Conservation (phyloP, 2,329 filamentous ascomycete species). For the Apiospora sp. region DNA sequence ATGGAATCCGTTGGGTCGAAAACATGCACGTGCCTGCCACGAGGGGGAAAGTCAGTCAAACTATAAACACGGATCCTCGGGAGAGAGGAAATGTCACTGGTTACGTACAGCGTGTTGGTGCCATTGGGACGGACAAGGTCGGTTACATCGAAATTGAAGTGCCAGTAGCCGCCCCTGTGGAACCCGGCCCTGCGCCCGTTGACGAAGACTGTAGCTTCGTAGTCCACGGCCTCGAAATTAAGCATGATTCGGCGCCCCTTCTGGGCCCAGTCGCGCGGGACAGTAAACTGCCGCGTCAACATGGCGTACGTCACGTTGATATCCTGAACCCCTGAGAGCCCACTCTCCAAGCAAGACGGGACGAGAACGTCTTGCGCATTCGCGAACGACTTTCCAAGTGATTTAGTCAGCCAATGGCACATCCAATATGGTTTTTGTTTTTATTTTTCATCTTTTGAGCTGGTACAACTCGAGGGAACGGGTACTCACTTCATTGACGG, state of each 20-base stretch:
- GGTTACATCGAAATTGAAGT: constrained; percentile 68
- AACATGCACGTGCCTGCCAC: constrained; percentile 66
- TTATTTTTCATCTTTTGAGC: not conserved
- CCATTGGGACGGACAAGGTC: constrained; percentile 48
- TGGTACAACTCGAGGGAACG: not conserved
- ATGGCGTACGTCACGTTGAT: constrained; percentile 53
- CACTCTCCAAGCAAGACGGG: constrained; percentile 54
- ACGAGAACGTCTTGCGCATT: constrained; percentile 48
- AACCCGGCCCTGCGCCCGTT: constrained; percentile 61
- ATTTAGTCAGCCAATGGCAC: not conserved
- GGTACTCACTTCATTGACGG: constrained; percentile 39
- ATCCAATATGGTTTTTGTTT: not conserved
- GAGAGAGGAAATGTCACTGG: not conserved
- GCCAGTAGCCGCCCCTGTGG: constrained; percentile 68
- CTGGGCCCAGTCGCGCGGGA: constrained; percentile 54
- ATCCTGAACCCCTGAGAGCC: constrained; percentile 56
- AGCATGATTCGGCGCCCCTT: constrained; percentile 53
- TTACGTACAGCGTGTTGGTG: constrained; percentile 61
- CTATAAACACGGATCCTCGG: not conserved
- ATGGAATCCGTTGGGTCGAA: constrained; percentile 70
- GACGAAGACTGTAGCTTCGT: constrained; percentile 64
- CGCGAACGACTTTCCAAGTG: not conserved
- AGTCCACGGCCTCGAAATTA: constrained; percentile 68
- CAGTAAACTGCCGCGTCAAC: constrained; percentile 59
- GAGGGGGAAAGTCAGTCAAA: not conserved